Evolutionary conservation across 169 alveolate species (phyloP).

Genomic region (Cryptosporidium ubiquitum): DNA sequence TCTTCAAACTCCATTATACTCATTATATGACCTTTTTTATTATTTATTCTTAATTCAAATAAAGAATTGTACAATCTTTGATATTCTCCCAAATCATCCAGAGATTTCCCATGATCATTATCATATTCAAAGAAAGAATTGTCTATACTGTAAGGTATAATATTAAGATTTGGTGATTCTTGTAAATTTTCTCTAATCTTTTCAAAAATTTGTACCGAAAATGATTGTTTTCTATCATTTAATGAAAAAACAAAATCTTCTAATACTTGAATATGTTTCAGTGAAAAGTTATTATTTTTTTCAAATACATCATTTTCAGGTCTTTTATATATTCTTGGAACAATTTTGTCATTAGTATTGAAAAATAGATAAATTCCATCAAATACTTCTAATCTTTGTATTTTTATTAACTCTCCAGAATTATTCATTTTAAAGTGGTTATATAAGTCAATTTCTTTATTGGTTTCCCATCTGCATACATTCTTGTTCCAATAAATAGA

Average conservation of each 20-base stretch:
- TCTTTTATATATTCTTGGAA: conserved; percentile 14
- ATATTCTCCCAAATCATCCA: neutral
- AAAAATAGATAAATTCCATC: conserved; percentile 6
- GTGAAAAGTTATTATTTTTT: conserved; percentile 5
- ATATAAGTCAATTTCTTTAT: neutral
- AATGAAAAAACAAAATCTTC: conserved; percentile 69
- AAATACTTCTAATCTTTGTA: conserved; percentile 16
- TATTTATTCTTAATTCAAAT: neutral
- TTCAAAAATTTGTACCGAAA: conserved; percentile 28
- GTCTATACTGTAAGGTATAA: neutral
- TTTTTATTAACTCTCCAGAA: neutral
- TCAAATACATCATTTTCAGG: conserved; percentile 5
- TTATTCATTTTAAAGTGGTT: neutral
- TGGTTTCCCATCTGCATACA: conserved; percentile 53
- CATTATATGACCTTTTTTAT: conserved; percentile 15
- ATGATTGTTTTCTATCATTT: conserved; percentile 46
- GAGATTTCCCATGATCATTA: neutral
- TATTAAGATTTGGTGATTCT: conserved; percentile 31
- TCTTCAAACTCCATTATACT: conserved; percentile 42
- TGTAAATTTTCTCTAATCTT: neutral
- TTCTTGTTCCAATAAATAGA: conserved; percentile 41
- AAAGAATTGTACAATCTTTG: conserved; percentile 14
- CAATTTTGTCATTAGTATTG: neutral
- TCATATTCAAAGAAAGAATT: neutral
- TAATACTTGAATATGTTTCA: conserved; percentile 1